These are phyloP conservation scores for Tricholoma furcatifolium DNA, from an alignment of 768 basidiomycete genomes.

Conservation along the genomic window DNA sequence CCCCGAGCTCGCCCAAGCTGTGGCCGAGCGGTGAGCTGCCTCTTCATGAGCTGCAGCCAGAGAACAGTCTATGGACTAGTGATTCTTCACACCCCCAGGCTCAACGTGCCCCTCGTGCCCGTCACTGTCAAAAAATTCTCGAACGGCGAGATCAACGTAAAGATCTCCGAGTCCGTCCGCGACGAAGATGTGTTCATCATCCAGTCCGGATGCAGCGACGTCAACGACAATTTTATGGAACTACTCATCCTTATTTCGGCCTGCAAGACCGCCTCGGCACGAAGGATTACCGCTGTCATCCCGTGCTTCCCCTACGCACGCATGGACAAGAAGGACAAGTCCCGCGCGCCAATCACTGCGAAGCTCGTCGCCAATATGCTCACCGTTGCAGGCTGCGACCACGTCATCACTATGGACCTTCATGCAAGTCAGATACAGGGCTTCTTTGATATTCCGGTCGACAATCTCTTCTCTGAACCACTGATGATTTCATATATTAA, in stretches of 20 bases:
- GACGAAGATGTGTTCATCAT: conserved; percentile 99
- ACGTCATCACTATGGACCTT: conserved; percentile 99
- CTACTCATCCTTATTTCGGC: conserved; percentile 98
- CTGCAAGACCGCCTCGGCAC: conserved; percentile 94
- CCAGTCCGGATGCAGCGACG: conserved; percentile 85
- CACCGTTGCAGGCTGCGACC: conserved; percentile 94
- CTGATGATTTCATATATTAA: conserved; percentile 94
- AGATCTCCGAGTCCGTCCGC: conserved; percentile 91
- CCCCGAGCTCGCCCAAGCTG: conserved; percentile 92
- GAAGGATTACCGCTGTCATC: conserved; percentile 95
- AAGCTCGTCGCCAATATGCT: conserved; percentile 99
- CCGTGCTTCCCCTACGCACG: conserved; percentile 97
- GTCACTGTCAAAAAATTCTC: conserved; percentile 89
- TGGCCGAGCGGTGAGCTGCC: conserved; percentile 94
- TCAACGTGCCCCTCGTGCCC: conserved; percentile 83
- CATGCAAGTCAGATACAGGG: conserved; percentile 98
- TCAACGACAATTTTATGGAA: conserved; percentile 98
- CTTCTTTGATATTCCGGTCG: conserved; percentile 98
- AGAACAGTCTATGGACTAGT: conserved; percentile 46
- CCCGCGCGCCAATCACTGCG: conserved; percentile 93
- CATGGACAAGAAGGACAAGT: conserved; percentile 98
- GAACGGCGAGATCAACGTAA: conserved; percentile 94
- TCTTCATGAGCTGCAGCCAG: conserved; percentile 40
- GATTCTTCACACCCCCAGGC: conserved; percentile 58
- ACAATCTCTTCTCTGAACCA: conserved; percentile 96